Conservation (phyloP, 345 rosid genomes). For the Cardiospermum halicacabum region DNA sequence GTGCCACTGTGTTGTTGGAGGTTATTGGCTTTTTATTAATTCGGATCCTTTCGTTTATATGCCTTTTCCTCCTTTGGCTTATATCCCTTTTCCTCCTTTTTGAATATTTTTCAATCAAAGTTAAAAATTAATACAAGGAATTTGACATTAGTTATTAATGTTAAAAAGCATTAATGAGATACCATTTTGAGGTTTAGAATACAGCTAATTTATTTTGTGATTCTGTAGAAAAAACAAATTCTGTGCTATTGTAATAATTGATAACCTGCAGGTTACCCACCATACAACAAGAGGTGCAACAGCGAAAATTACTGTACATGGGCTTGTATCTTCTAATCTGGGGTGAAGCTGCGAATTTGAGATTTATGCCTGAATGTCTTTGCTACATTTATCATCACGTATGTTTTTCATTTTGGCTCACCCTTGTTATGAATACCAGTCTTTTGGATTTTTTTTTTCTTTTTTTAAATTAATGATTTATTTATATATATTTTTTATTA, state of each 20-base stretch:
- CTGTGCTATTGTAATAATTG: slow-evolving; percentile 15
- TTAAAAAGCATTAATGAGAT: not conserved
- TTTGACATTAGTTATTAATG: not conserved
- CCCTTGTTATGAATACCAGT: slow-evolving; percentile 11
- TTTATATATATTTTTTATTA: no score
- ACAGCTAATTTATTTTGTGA: not conserved
- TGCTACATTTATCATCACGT: slow-evolving; percentile 99
- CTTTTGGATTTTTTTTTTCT: no score
- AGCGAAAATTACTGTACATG: slow-evolving; percentile 91
- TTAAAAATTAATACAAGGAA: not conserved
- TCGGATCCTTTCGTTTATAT: no score
- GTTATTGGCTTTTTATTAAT: not conserved
- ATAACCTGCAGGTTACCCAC: slow-evolving; percentile 82
- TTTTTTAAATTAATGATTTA: no score
- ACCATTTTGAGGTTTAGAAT: not conserved
- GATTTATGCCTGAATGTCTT: slow-evolving; percentile 99
- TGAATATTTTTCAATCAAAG: not conserved
- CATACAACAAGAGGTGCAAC: slow-evolving; percentile 99
- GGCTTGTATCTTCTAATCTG: slow-evolving; percentile 94
- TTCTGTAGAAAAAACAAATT: not conserved
- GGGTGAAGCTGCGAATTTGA: slow-evolving; percentile 99
- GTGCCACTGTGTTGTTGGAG: slow-evolving; percentile 13
- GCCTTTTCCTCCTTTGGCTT: no score
- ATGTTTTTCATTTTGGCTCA: slow-evolving; percentile 26
- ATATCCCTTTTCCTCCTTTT: no score